Evolutionary conservation across 345 rosid species (phyloP).

Genomic region (Eucalyptus regnans): DNA sequence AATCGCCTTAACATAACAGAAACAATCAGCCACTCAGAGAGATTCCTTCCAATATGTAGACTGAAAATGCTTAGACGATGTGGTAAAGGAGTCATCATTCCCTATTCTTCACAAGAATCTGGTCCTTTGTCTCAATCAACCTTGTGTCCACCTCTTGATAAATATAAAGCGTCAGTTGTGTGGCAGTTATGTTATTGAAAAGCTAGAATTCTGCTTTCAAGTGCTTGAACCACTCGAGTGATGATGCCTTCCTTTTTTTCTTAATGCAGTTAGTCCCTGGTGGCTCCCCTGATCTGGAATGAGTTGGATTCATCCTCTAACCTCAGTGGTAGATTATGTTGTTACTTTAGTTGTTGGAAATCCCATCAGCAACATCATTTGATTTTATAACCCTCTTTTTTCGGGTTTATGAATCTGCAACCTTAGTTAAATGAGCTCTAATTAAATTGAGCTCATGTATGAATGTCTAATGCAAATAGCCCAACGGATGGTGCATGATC

Average conservation of each 20-base stretch:
- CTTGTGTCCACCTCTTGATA: neutral
- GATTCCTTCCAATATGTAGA: neutral
- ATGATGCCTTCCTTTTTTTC: neutral
- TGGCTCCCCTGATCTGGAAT: constrained; percentile 56
- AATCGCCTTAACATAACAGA: neutral
- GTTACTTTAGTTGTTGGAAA: neutral
- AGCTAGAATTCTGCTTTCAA: neutral
- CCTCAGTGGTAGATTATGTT: neutral
- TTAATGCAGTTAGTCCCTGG: constrained; percentile 88
- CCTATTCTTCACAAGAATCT: neutral
- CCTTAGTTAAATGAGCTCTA: neutral
- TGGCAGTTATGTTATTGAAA: neutral
- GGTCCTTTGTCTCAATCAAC: neutral
- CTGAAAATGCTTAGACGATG: neutral
- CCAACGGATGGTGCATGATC: neutral
- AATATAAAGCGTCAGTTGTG: neutral
- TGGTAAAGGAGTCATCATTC: neutral
- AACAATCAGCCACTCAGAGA: neutral
- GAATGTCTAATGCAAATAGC: neutral
- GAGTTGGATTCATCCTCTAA: neutral
- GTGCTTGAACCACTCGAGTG: neutral
- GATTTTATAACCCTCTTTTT: neutral
- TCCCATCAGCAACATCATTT: neutral
- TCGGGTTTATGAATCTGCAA: neutral
- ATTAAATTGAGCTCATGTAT: neutral